Percentiles rank a stretch among this genome's conserved stretches.
Evolutionary conservation across 148 eudicot species (phyloP).

Genomic region (Vaccinium darrowii): DNA sequence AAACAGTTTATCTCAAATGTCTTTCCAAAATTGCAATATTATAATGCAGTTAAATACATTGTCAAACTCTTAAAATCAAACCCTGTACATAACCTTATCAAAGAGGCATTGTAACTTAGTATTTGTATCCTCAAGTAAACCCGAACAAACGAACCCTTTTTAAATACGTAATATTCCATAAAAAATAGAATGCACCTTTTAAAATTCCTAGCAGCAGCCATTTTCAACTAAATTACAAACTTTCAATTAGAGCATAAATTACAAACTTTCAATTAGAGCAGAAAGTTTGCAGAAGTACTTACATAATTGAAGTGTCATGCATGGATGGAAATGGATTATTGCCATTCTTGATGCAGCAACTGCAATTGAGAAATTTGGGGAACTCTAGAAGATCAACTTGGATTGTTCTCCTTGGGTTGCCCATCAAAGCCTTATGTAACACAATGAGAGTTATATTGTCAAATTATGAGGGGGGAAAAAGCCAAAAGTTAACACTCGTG

Average conservation of each 20-base stretch:
- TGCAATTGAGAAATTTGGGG: conserved; percentile 57
- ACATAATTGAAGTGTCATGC: conserved; percentile 86
- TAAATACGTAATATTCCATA: neutral
- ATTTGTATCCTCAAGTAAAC: neutral
- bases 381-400: conserved; percentile 86
- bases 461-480: neutral
- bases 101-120: neutral
- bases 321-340: conserved; percentile 51
- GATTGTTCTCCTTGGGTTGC: conserved; percentile 80
- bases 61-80: neutral
- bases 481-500: neutral
- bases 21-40: neutral
- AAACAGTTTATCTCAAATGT: neutral
- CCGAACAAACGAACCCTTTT: neutral
- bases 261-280: neutral
- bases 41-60: neutral
- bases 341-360: conserved; percentile 65
- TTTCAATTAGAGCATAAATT: neutral
- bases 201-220: neutral
- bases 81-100: neutral
- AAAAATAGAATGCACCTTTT: neutral
- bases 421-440: conserved; percentile 66
- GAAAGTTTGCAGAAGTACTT: conserved; percentile 27
- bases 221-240: neutral
- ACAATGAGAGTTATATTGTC: neutral